Conservation (phyloP, 1,284 basidiomycete genomes). For the Ceratobasidium sp. region DNA sequence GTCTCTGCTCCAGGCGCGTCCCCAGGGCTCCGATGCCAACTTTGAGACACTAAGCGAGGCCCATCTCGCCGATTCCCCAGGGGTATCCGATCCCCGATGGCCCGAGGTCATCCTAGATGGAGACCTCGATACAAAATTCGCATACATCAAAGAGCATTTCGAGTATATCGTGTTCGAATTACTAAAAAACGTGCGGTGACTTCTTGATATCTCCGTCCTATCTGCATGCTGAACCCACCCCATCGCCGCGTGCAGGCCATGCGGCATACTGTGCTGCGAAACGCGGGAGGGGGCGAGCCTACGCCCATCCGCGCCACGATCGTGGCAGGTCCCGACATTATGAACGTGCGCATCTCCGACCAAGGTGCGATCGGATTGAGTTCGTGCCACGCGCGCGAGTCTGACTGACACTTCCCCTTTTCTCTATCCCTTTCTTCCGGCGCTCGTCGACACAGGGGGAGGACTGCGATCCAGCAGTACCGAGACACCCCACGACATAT, state of each 20-base stretch:
- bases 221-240: slow-evolving; percentile 44
- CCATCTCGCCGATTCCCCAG: slow-evolving; percentile 45
- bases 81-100: slow-evolving; percentile 54
- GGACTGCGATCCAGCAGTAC: slow-evolving; percentile 68
- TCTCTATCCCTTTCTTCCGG: background rate
- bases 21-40: slow-evolving; percentile 59
- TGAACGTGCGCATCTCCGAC: slow-evolving; percentile 85
- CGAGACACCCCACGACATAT: slow-evolving; percentile 67
- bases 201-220: slow-evolving; percentile 1
- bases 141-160: slow-evolving; percentile 87
- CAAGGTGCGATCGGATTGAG: slow-evolving; percentile 64
- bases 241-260: slow-evolving; percentile 46
- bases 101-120: slow-evolving; percentile 80
- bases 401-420: background rate
- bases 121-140: slow-evolving; percentile 75
- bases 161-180: slow-evolving; percentile 93
- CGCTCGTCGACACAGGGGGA: slow-evolving; percentile 64
- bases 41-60: slow-evolving; percentile 52
- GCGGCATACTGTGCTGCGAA: slow-evolving; percentile 45
- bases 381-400: background rate
- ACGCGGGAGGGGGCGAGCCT: slow-evolving; percentile 49
- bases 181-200: slow-evolving; percentile 76
- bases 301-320: slow-evolving; percentile 78
- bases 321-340: slow-evolving; percentile 73
- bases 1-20: slow-evolving; percentile 65